Evolutionary conservation across 371 early-diverging fungal genomes (phyloP), one percentile per base, ranked within the genome.

Genomic region (Parasitella parasitica): DNA sequence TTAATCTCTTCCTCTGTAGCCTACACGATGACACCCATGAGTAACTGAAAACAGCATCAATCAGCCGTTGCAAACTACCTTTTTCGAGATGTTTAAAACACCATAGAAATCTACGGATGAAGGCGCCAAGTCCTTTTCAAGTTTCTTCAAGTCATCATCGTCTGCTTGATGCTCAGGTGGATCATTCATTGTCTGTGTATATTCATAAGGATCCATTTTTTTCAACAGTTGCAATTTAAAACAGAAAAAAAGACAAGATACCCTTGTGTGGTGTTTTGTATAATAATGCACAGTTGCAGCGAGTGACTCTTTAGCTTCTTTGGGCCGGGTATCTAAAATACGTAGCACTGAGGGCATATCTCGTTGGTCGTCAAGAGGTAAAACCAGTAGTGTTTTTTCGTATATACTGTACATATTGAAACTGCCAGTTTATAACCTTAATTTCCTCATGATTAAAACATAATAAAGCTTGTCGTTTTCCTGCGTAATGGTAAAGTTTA

Each of bases 1-100:
- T 91, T 91, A 34, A 96, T 89, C 46, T 94, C 90, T 2, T 94
- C 94, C 18, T 91, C 90, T 12, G 89, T 82, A 1, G 94, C 94
- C 91, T 93, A 61, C 51, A 22, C 24, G 22, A 58, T 30, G 6
- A 36, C 1, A 51, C 20, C n/a, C n/a, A n/a, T n/a, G n/a, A n/a
- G n/a, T n/a, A n/a, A n/a, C n/a, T n/a, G n/a, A n/a, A n/a, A n/a
- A n/a, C n/a, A n/a, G n/a, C n/a, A n/a, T n/a, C n/a, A n/a, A n/a
- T n/a, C n/a, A n/a, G n/a, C n/a, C n/a, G n/a, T n/a, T n/a, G n/a
- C n/a, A n/a, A n/a, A 73, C 59, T 78, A 91, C 95, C 55, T 76
- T 84, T 63, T 85, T 88, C 11, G 90, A 80, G 37, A 96, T 81
- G 64, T 94, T 96, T 43, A 96, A 79, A 26, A 93, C 78, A 9